Base-by-base conservation (phyloP, 441 rosid genomes). In the Pelargonium australe region DNA sequence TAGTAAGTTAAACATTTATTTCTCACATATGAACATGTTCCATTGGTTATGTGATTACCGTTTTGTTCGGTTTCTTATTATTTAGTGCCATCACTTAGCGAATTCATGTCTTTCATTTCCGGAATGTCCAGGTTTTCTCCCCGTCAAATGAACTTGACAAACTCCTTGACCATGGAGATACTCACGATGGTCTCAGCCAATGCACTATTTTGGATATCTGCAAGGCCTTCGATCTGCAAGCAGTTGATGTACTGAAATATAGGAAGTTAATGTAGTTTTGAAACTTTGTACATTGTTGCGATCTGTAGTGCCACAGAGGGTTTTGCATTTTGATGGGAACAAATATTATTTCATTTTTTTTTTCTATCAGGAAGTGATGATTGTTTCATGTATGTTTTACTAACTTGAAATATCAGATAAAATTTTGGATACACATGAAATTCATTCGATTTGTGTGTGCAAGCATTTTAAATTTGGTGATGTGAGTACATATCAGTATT, bases 61-160 rank as follows among this genome's bases (percentile, higher is more conserved):
- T 2, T 1, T 19, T 58, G 6, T 6, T 45, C 7, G 11, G 1
- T 17, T 20, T 31, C 31, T 3, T 23, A 28, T 19, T 28, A 53
- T 62, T 25, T 25, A 3, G 6, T 31, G 3, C 37, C 37, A 31
- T 49, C 57, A 49, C 14, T 49, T 13, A 5, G 14, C 16, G 4
- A 4, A 31, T 17, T 6, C 19, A 7, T 40, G 5, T 14, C 66
- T 72, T 19, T 60, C 31, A n/a, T 64, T 34, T 8, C 41, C 10
- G 58, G 51, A 63, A 23, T 20, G 28, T 47, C 51, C 73, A 91
- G 96, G 83, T 82, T 64, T 67, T 91, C 82, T 80, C 77, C 71
- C 89, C 99, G 67, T 94, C 95, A 0, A 69, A 75, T 74, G 90
- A 89, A 74, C 86, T 91, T 0, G 75, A 84, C 73, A 77, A 83